A percentile compares a stretch with the other conserved stretches of the same genome.
These are phyloP conservation scores for Schrenkiella parvula DNA, from an alignment of 345 rosid species.

Conservation along the genomic window DNA sequence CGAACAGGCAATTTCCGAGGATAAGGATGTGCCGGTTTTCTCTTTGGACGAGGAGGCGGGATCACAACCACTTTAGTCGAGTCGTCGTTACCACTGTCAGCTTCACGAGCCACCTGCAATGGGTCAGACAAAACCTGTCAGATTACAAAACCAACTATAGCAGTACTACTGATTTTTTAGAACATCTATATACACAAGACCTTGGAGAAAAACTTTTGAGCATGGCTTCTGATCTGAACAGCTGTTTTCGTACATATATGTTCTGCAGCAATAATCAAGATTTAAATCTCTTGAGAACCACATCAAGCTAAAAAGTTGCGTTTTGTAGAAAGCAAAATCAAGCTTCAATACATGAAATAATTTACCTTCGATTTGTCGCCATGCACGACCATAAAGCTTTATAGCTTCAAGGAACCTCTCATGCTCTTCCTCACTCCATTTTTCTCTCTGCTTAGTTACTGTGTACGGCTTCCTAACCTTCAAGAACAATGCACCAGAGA, in stretches of 20 bases:
- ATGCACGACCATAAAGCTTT: constrained; percentile 75
- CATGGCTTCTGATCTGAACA: constrained; percentile 96
- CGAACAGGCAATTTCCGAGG: constrained; percentile 58
- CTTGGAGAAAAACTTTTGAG: constrained; percentile 94
- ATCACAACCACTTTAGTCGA: constrained; percentile 52
- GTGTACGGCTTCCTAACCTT: constrained; percentile 82
- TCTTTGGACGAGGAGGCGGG: constrained; percentile 92
- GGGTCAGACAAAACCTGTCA: constrained; percentile 5
- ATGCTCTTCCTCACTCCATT: constrained; percentile 91
- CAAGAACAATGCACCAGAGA: neutral
- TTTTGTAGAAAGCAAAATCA: neutral
- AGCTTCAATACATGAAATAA: neutral
- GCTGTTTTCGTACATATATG: constrained; percentile 85
- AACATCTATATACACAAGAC: constrained; percentile 30
- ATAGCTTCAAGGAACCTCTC: constrained; percentile 83
- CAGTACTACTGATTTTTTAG: neutral
- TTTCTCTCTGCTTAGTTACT: constrained; percentile 77
- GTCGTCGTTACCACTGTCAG: constrained; percentile 28
- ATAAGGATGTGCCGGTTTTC: constrained; percentile 79
- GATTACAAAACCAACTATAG: neutral
- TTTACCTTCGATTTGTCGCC: constrained; percentile 91
- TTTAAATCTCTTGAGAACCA: constrained; percentile 1
- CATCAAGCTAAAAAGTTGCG: neutral
- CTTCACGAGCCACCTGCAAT: constrained; percentile 57
- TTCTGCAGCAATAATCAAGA: constrained; percentile 46